Base-by-base conservation (phyloP, 768 basidiomycete species). In the Amanita rimosa region DNA sequence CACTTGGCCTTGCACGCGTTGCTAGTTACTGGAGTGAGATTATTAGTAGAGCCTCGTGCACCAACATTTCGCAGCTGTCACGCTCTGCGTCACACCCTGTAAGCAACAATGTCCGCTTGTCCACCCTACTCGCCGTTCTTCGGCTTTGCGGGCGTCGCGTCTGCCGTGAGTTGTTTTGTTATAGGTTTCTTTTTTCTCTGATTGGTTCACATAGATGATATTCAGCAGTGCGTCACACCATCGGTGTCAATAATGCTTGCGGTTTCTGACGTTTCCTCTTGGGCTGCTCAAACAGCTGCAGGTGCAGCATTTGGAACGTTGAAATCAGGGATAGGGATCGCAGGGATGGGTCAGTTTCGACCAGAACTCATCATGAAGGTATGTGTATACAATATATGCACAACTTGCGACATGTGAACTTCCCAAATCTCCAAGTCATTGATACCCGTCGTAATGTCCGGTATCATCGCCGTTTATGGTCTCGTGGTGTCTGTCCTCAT, bases 361-460 rank as follows among this genome's bases (percentile, higher is more conserved):
- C 96, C 96, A 53, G 96, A 99, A 61, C 75, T 98, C 56, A 90
- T 99, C 62, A 99, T 99, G 96, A 98, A 92, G 79, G 94, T 84
- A 57, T 56, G 73, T 59, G 26, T 38, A 37, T 16, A 29, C 27
- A 27, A n/a, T 27, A 46, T 39, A 36, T 24, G 27, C 14, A 34
- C 24, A 14, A 16, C 27, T 37, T 21, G 31, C 41, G 29, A 29
- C 10, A 11, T 10, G 2, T 22, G 27, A 50, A 49, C 21, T 48
- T 36, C 6, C 4, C 26, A 26, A 26, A 26, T 6, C 1, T 26
- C 21, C 8, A 58, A 94, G 91, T 94, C 91, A 13, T 74, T 96
- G 46, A 92, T 97, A 54, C 94, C 94, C 3, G 93, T 96, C 31
- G 92, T 98, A 64, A 96, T 97, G 93, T 88, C 91, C 50, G 93